Conservation (phyloP, 305 asterid genomes). For the Ruellia speciosa region DNA sequence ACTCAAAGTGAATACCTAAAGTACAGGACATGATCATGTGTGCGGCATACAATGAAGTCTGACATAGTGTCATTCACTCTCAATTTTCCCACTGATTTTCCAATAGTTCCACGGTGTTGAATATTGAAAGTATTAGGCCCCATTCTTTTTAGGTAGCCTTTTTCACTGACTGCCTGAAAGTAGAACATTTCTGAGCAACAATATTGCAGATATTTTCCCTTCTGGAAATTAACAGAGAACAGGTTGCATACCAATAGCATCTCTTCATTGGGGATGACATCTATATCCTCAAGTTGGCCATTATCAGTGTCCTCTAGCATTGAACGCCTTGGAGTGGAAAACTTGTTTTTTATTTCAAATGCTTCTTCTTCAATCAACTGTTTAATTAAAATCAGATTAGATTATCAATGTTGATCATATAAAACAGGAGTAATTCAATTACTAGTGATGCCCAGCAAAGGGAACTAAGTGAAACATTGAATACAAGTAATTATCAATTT, state of each 20-base stretch:
- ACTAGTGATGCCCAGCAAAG: constrained; percentile 1
- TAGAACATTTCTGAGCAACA: constrained; percentile 22
- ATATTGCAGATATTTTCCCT: constrained; percentile 13
- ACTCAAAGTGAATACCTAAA: constrained; percentile 59
- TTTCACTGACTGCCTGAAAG: constrained; percentile 90
- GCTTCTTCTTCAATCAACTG: constrained; percentile 89
- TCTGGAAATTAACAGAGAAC: constrained; percentile 18
- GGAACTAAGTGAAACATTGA: constrained; percentile 6
- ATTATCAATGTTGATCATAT: too few relatives aligned
- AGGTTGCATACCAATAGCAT: constrained; percentile 65
- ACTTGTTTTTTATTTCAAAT: constrained; percentile 77
- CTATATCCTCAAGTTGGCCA: constrained; percentile 81
- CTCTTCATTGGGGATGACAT: constrained; percentile 91
- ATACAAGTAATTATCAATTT: constrained; percentile 3
- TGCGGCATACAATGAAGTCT: constrained; percentile 84
- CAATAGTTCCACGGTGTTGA: constrained; percentile 92
- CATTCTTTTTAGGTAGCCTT: constrained; percentile 97
- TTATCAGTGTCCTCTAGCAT: constrained; percentile 77
- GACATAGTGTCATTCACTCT: constrained; percentile 91
- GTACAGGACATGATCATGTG: constrained; percentile 89
- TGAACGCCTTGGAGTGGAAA: constrained; percentile 81
- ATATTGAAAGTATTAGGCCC: constrained; percentile 88
- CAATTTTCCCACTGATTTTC: constrained; percentile 94
- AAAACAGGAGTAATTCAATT: constrained; percentile 9
- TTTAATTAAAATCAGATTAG: constrained; percentile 6